phyloP scores from a whole-genome alignment of 768 basidiomycete species.

The Boletus sensibilis region DNA sequence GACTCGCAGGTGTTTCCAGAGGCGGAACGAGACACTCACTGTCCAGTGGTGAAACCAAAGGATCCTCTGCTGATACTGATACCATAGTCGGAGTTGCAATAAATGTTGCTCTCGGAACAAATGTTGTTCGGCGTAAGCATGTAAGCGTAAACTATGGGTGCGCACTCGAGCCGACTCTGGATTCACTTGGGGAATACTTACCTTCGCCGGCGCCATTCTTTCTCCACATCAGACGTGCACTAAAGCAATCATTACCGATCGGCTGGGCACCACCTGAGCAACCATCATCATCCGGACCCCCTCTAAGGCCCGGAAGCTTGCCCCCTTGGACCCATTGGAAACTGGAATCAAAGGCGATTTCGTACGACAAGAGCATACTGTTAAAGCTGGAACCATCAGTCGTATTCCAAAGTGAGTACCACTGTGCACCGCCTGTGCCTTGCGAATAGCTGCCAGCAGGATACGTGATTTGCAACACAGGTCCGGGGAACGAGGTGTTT shows the following conservation, averaged over 20 bases:
- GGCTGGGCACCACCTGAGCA: slow-evolving; percentile 70
- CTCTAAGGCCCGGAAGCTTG: slow-evolving; percentile 75
- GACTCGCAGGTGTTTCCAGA: neutral
- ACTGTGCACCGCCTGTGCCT: slow-evolving; percentile 63
- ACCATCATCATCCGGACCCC: slow-evolving; percentile 58
- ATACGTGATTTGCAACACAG: slow-evolving; percentile 62
- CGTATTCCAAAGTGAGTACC: slow-evolving; percentile 66
- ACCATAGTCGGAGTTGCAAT: slow-evolving; percentile 75
- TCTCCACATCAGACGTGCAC: slow-evolving; percentile 76
- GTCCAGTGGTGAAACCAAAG: slow-evolving; percentile 59
- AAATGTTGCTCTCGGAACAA: slow-evolving; percentile 53
- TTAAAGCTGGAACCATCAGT: slow-evolving; percentile 55
- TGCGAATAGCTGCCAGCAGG: slow-evolving; percentile 58
- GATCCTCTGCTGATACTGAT: slow-evolving; percentile 69
- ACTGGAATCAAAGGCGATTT: slow-evolving; percentile 62
- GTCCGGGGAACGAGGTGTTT: slow-evolving; percentile 25
- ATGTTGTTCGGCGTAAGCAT: slow-evolving; percentile 62
- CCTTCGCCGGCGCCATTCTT: slow-evolving; percentile 64
- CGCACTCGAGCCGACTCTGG: neutral
- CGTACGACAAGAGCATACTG: slow-evolving; percentile 71
- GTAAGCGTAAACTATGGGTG: slow-evolving; percentile 70
- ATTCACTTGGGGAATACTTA: slow-evolving; percentile 30
- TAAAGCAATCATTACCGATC: slow-evolving; percentile 69
- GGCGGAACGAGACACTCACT: slow-evolving; percentile 44
- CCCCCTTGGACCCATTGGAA: slow-evolving; percentile 80